phyloP scores from a whole-genome alignment of 208 protist genomes.

The Crithidia sp. region DNA sequence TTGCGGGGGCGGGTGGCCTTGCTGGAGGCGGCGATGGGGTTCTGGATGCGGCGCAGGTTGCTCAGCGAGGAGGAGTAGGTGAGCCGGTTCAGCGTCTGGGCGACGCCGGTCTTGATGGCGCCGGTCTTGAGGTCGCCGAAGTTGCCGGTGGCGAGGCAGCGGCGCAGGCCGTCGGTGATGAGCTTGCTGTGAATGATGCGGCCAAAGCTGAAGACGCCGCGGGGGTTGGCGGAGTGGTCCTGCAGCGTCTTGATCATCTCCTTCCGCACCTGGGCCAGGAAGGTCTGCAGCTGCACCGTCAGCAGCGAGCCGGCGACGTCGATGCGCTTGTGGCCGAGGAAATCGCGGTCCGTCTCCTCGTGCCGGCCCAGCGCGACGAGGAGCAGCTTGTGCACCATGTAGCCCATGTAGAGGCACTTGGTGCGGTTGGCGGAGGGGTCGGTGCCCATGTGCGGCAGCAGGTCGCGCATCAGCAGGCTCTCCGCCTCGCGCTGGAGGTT shows the following conservation, averaged over 20 bases:
- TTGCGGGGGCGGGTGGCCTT: slow-evolving; percentile 98
- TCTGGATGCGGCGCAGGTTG: slow-evolving; percentile 98
- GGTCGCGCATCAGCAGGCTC: slow-evolving; percentile 92
- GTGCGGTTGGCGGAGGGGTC: slow-evolving; percentile 83
- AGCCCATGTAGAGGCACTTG: slow-evolving; percentile 98
- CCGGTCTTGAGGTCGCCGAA: slow-evolving; percentile 98
- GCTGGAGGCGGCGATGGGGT: slow-evolving; percentile 98
- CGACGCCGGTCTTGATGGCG: slow-evolving; percentile 96
- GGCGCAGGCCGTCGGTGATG: slow-evolving; percentile 96
- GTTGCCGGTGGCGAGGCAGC: slow-evolving; percentile 98
- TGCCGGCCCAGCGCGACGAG: slow-evolving; percentile 87
- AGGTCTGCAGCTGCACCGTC: slow-evolving; percentile 85
- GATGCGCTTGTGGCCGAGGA: slow-evolving; percentile 99
- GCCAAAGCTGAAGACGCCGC: slow-evolving; percentile 59
- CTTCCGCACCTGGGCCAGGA: slow-evolving; percentile 99
- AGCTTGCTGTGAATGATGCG: slow-evolving; percentile 96
- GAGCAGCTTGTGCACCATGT: slow-evolving; percentile 98
- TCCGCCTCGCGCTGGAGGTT: slow-evolving; percentile 93
- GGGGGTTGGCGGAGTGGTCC: slow-evolving; percentile 67
- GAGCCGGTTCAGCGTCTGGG: slow-evolving; percentile 97
- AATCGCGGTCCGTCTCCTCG: slow-evolving; percentile 98
- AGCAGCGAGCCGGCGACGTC: slow-evolving; percentile 97
- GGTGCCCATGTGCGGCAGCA: slow-evolving; percentile 89
- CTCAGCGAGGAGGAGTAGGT: slow-evolving; percentile 98
- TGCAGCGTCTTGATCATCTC: slow-evolving; percentile 93